Base-by-base conservation (phyloP, 1,284 basidiomycete genomes). In the Lentinula novae-zelandiae region DNA sequence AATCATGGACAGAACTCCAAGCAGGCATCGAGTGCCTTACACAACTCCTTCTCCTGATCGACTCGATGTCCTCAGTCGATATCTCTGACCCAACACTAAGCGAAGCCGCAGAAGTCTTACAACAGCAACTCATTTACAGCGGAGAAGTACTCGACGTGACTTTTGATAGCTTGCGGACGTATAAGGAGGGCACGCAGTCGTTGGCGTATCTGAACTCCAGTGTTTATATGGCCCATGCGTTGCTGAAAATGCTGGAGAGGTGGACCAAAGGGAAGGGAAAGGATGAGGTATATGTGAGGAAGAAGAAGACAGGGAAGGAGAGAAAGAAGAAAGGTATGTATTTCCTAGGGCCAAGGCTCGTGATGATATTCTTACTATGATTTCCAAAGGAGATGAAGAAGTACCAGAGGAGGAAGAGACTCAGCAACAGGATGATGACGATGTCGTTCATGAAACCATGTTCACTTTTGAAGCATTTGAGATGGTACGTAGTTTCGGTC, bases 21-120 rank as follows among this genome's bases (percentile, higher is more conserved):
- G 92, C 93, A n/a, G 92, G 93, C 50, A 86, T 96, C 66, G 92
- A 96, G 68, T 96, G 93, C 73, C 85, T 97, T 64, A 93, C 92
- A 5, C 93, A 96, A 67, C 79, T 96, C 53, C 81, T 98, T 36
- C 81, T 92, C 40, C 82, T 95, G 63, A 89, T 97, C 68, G 93
- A 96, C 67, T 67, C 69, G 58, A 84, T 86, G 81, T 78, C 80
- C 51, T 75, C 75, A 46, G 74, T 78, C 66, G 75, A 79, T 56
- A 70, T 73, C 39, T 65, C 67, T 42, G 87, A 87, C 58, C 74
- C 83, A n/a, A 81, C 81, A 3, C 79, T 93, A 62, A 75, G 78
- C 39, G 91, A 96, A 49, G 88, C 89, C 5, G 91, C 94, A 40
- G 85, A 86, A 61, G 77, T 89, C 12, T 78, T 98, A 2, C 92